Evolutionary conservation across 768 basidiomycete genomes (phyloP), one percentile per base, ranked within the genome.

Genomic region (Chiua virens): DNA sequence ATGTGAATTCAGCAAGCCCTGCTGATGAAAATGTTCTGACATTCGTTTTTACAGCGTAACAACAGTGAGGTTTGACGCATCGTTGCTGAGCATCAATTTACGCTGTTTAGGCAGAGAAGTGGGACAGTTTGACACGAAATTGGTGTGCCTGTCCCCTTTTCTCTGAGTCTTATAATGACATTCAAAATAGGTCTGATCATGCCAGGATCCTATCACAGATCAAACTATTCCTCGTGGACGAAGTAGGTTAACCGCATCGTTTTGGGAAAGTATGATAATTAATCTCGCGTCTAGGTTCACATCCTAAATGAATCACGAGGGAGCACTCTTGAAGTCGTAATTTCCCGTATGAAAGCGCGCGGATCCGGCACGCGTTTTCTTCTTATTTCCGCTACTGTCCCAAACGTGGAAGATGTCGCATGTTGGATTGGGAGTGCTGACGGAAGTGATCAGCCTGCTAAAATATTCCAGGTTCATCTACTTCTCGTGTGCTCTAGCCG

Each of bases 251-350:
- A 20, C 34, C 21, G 23, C 10, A 20, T 44, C 46, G 4, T 11
- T 8, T 23, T 8, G 28, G 14, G 17, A 49, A 30, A 15, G 15
- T 23, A 13, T 36, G 28, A 23, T 25, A 23, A 8, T 21, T 54
- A 22, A 35, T 27, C 13, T 43, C 40, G 17, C 34, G 8, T 21
- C 13, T 53, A 98, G 89, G 90, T 98, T 2, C 96, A 99, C 63
- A 85, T 96, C 49, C 77, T 99, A 18, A 89, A 92, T 45, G 97
- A 98, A 70, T 75, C 77, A 21, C 82, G 97, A 30, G 97, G 97
- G 18, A 89, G 93, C 48, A 92, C 89, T 2, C 76, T 99, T 3
- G 97, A 99, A 72, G 96, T 96, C 17, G 82, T 98, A n/a, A 77
- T 95, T 40, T 89, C 91, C 4, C 83, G 97, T 22, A 96, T 98